Evolutionary conservation across 176 grass and related monocot genomes (phyloP).

Genomic region (Ensete ventricosum): DNA sequence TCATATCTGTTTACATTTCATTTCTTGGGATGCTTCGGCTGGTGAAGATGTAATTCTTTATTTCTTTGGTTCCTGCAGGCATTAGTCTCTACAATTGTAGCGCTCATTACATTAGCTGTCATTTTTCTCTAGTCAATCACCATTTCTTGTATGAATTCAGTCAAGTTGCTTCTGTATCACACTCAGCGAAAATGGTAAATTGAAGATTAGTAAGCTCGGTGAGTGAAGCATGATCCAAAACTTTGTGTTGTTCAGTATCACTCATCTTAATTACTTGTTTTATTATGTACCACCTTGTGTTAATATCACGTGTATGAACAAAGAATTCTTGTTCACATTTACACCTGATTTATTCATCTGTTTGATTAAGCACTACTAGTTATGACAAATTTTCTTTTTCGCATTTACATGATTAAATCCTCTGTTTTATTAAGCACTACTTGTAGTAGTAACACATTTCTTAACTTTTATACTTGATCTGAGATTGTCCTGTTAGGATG

Average conservation of each 20-base stretch:
- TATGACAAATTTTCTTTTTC: too few relatives aligned
- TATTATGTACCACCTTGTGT: neutral
- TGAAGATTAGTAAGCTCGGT: neutral
- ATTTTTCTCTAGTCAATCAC: constrained; percentile 8
- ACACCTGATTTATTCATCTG: too few relatives aligned
- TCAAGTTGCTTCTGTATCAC: neutral
- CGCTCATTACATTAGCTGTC: neutral
- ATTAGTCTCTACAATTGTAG: constrained; percentile 14
- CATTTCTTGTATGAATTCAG: neutral
- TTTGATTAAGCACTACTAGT: too few relatives aligned
- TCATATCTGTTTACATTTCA: neutral
- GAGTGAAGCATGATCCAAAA: neutral
- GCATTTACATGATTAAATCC: too few relatives aligned
- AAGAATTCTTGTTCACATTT: too few relatives aligned
- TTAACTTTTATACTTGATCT: too few relatives aligned
- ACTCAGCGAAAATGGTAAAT: neutral
- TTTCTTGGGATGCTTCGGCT: too few relatives aligned
- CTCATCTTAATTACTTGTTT: neutral
- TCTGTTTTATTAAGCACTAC: too few relatives aligned
- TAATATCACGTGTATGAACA: too few relatives aligned
- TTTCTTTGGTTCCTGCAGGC: constrained; percentile 1
- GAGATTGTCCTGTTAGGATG: too few relatives aligned
- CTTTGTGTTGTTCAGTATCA: neutral
- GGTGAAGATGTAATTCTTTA: neutral
- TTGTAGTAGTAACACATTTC: too few relatives aligned